Evolutionary conservation across 2,329 filamentous ascomycete species (phyloP).

Genomic region (Venturia asperata): DNA sequence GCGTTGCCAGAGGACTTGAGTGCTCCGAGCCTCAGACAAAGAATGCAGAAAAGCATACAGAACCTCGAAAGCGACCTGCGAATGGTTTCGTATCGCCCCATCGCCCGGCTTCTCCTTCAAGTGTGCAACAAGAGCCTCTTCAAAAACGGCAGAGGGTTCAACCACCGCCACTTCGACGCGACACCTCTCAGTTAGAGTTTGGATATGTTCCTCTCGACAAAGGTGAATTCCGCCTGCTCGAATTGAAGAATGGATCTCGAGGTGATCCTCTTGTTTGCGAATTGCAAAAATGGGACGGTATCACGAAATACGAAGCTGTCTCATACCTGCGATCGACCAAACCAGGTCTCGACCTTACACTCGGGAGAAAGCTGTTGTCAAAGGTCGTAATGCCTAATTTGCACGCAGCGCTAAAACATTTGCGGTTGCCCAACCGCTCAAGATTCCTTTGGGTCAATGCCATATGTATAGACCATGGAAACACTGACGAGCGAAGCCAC

Average conservation of each 20-base stretch:
- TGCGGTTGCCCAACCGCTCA: neutral
- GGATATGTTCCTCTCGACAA: neutral
- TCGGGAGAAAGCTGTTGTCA: neutral
- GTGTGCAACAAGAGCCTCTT: neutral
- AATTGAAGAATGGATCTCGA: neutral
- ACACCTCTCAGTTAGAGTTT: neutral
- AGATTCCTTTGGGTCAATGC: conserved; percentile 10
- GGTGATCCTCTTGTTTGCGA: neutral
- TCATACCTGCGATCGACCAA: neutral
- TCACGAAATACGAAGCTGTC: neutral
- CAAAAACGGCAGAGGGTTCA: conserved; percentile 6
- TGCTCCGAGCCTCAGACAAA: conserved; percentile 10
- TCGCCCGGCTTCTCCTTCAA: neutral
- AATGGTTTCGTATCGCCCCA: neutral
- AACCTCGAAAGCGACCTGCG: neutral
- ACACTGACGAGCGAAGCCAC: conserved; percentile 27
- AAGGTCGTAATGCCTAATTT: conserved; percentile 11
- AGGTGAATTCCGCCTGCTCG: neutral
- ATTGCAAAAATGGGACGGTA: neutral
- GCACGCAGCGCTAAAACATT: conserved; percentile 5
- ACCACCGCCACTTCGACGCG: neutral
- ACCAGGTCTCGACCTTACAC: too few species aligned
- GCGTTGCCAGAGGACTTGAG: neutral
- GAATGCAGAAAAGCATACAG: neutral
- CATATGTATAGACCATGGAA: conserved; percentile 15